A percentile compares a stretch with the other conserved stretches of the same genome.
Conservation (phyloP, 2,329 filamentous ascomycete species). For the Aspergillaceae sp. region DNA sequence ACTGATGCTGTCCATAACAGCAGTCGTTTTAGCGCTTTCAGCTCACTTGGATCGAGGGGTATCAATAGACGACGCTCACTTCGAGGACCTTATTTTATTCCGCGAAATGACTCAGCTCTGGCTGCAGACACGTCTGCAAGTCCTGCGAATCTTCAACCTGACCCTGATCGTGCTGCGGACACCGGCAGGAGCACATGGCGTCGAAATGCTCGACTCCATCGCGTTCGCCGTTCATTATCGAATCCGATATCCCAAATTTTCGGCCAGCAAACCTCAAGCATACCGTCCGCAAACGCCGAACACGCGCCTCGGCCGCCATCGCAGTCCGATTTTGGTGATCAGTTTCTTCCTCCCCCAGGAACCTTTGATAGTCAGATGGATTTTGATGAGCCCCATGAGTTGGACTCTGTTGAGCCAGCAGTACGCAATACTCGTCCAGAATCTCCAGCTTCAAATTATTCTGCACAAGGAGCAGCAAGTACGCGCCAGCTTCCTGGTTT, state of each 20-base stretch:
- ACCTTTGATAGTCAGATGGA: conserved; percentile 35
- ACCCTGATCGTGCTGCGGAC: conserved; percentile 19
- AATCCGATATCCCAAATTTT: conserved; percentile 38
- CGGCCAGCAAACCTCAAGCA: conserved; percentile 24
- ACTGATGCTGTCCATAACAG: conserved; percentile 25
- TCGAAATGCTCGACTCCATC: conserved; percentile 32
- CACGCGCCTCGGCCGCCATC: conserved; percentile 21
- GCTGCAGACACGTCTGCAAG: conserved; percentile 21
- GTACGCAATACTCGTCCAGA: conserved; percentile 21
- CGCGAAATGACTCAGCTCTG: conserved; percentile 26
- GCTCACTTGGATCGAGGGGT: conserved; percentile 30
- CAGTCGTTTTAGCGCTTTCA: conserved; percentile 34
- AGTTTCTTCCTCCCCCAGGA: conserved; percentile 27
- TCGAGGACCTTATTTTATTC: conserved; percentile 32
- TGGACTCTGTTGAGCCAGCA: conserved; percentile 36
- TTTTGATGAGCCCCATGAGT: conserved; percentile 32
- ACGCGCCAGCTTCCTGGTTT: conserved; percentile 34
- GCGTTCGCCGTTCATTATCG: conserved; percentile 38
- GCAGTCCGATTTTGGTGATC: conserved; percentile 25
- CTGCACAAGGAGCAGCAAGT: conserved; percentile 22
- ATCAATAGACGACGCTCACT: conserved; percentile 32
- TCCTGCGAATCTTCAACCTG: conserved; percentile 19
- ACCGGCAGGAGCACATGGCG: conserved; percentile 30
- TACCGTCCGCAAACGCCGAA: conserved; percentile 16
- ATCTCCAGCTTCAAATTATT: conserved; percentile 19